These are phyloP conservation scores for Pyrus betulifolia DNA, from an alignment of 306 rosid species.

Conservation along the genomic window DNA sequence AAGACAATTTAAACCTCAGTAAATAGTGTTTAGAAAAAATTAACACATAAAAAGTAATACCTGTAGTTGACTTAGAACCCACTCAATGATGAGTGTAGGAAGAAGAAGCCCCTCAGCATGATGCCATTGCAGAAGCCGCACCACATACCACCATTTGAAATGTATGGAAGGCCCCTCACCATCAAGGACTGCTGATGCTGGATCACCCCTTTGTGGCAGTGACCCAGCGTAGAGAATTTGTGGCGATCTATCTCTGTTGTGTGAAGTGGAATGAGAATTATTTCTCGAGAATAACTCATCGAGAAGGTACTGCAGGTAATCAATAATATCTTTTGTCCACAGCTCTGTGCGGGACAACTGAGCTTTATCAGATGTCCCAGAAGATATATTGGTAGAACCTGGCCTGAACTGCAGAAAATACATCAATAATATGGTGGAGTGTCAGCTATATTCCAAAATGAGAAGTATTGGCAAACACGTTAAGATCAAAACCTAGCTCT, in stretches of 20 bases:
- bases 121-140: slow-evolving; percentile 90
- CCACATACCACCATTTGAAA: slow-evolving; percentile 91
- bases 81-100: slow-evolving; percentile 81
- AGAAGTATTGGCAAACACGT: slow-evolving; percentile 2
- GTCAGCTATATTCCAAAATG: slow-evolving; percentile 18
- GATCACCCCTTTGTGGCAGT: slow-evolving; percentile 48
- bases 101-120: slow-evolving; percentile 79
- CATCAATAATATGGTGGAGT: slow-evolving; percentile 20
- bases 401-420: slow-evolving; percentile 64
- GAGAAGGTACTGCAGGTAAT: slow-evolving; percentile 71
- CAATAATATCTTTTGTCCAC: slow-evolving; percentile 90
- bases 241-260: slow-evolving; percentile 51
- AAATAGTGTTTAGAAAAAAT: neutral
- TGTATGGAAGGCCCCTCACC: slow-evolving; percentile 76
- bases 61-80: slow-evolving; percentile 91
- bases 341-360: slow-evolving; percentile 78
- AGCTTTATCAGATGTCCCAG: slow-evolving; percentile 64
- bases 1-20: neutral
- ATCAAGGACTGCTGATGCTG: slow-evolving; percentile 39
- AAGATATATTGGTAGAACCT: slow-evolving; percentile 50
- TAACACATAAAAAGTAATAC: slow-evolving; percentile 24
- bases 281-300: slow-evolving; percentile 69
- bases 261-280: slow-evolving; percentile 42
- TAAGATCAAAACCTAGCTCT: neutral
- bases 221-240: slow-evolving; percentile 56